phyloP scores from a whole-genome alignment of 169 alveolate species.

The Cryptosporidium tyzzeri region DNA sequence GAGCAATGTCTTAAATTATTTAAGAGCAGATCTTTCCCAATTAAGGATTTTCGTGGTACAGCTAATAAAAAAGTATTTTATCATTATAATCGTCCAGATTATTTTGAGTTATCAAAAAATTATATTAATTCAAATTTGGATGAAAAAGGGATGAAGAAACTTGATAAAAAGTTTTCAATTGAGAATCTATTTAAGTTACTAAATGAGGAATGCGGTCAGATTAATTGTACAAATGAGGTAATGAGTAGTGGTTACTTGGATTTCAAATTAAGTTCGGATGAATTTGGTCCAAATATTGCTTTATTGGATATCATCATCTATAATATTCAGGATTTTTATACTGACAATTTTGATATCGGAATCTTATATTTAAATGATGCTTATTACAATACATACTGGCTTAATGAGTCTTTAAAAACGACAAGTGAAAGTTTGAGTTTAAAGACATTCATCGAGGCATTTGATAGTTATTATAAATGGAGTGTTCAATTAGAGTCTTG shows the following conservation, averaged over 20 bases:
- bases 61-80: neutral
- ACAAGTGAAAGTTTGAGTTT: conserved; percentile 14
- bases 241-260: conserved; percentile 2
- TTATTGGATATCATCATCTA: conserved; percentile 26
- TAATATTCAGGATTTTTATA: neutral
- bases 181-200: conserved; percentile 9
- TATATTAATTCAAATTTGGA: neutral
- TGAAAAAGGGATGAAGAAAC: neutral
- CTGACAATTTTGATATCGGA: neutral
- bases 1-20: neutral
- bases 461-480: conserved; percentile 48
- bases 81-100: conserved; percentile 8
- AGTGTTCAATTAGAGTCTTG: conserved; percentile 33
- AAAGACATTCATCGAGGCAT: conserved; percentile 6
- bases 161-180: neutral
- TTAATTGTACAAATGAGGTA: neutral
- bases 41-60: conserved; percentile 23
- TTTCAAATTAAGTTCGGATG: neutral
- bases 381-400: neutral
- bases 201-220: conserved; percentile 22
- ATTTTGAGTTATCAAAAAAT: neutral
- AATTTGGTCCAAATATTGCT: conserved; percentile 54
- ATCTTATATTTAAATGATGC: conserved; percentile 47
- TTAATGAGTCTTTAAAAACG: neutral
- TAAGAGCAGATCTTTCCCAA: neutral